Base-by-base conservation (phyloP, 768 basidiomycete genomes). In the Pisolithus tinctorius region DNA sequence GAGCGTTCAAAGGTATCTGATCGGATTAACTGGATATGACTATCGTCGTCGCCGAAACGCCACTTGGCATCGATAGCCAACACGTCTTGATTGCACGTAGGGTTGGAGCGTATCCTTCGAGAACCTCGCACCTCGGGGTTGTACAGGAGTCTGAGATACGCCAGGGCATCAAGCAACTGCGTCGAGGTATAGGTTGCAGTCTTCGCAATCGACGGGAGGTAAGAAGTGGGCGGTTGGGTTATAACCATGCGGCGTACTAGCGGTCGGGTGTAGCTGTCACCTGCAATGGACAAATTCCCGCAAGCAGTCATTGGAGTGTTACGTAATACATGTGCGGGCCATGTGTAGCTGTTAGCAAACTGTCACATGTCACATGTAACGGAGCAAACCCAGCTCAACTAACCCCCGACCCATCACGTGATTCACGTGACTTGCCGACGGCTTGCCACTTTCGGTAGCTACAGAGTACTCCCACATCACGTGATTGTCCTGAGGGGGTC, bases 1-100 rank as follows among this genome's bases (percentile, higher is more conserved):
- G 77, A 63, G 8, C 84, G 77, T 66, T 93, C 91, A 63, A 86
- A 92, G 1, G 71, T 49, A 60, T 93, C 88, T 0, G 68, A 65
- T 42, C 77, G 74, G 23, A 81, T 57, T 11, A 62, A 55, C 17
- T 72, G 70, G 20, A 63, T 39, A 41, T 44, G 41, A 47, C 49
- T 20, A 14, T 39, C 23, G 38, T 34, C 34, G 5, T 34, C 13
- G 34, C 34, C 4, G 34, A 1, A 4, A 14, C 13, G 3, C 34
- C 34, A 14, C 34, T 34, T 37, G 14, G 27, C 30, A 29, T 25
- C 17, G 11, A 14, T 40, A 17, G n/a, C 38, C 10, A 10, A 6
- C 10, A n/a, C 9, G 46, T 29, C n/a, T 25, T 38, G 40, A 30
- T 6, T 13, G 37, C 25, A 17, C 23, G 25, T 29, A 6, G 10